phyloP scores from a whole-genome alignment of 352 stramenopile species.

The Globisporangium echinulatum region DNA sequence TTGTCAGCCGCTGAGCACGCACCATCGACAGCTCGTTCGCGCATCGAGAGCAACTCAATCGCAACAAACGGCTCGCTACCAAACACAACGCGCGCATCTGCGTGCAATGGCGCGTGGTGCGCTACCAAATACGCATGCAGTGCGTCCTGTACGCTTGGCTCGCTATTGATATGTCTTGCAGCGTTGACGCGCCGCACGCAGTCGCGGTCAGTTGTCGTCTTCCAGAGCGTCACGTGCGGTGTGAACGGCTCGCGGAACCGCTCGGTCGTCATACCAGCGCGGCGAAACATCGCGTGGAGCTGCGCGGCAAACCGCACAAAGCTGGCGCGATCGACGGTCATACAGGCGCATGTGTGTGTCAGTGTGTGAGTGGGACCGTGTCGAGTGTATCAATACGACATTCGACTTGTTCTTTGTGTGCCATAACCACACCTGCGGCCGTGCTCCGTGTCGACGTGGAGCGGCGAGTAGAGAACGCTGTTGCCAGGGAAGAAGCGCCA shows the following conservation, averaged over 20 bases:
- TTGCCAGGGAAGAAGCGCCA: conserved; percentile 36
- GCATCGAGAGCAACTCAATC: not conserved
- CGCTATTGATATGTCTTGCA: conserved; percentile 3
- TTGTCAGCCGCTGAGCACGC: not conserved
- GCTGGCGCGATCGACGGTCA: conserved; percentile 4
- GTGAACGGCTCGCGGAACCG: conserved; percentile 24
- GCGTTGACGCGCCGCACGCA: conserved; percentile 5
- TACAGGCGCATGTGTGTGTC: no score
- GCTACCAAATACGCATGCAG: not conserved
- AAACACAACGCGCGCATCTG: not conserved
- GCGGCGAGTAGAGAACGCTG: conserved; percentile 26
- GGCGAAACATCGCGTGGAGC: conserved; percentile 19
- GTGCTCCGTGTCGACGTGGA: conserved; percentile 15
- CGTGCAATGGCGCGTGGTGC: not conserved
- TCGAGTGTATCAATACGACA: not conserved
- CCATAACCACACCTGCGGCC: conserved; percentile 10
- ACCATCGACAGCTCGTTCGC: not conserved
- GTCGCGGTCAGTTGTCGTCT: conserved; percentile 17
- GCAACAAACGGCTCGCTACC: not conserved
- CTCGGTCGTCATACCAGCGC: conserved; percentile 24
- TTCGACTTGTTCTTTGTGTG: not conserved
- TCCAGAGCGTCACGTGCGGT: conserved; percentile 50
- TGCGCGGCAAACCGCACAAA: conserved; percentile 21
- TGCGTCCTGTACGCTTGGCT: not conserved
- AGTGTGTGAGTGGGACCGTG: not conserved